Conservation (phyloP, 306 rosid species). For the Vicia faba region DNA sequence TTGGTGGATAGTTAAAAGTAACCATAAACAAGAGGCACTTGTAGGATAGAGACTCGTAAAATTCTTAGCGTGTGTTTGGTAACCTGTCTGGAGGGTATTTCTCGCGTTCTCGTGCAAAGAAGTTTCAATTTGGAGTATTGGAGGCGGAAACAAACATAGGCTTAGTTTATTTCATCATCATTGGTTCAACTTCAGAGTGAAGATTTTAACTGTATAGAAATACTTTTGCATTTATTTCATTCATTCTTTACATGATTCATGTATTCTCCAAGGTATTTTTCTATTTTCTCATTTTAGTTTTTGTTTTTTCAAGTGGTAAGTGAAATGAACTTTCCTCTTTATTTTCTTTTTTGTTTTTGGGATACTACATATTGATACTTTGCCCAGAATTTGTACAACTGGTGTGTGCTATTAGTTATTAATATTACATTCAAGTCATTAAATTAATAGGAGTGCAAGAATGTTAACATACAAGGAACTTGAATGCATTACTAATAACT, state of each 20-base stretch:
- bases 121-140: no score
- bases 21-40: constrained; percentile 50
- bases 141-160: no score
- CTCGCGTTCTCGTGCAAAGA: no score
- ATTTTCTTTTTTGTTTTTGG: not conserved
- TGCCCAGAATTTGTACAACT: constrained; percentile 38
- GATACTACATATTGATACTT: constrained; percentile 24
- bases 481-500: no score
- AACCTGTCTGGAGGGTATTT: no score
- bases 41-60: constrained; percentile 40
- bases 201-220: constrained; percentile 52
- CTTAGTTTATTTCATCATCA: no score
- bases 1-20: constrained; percentile 60
- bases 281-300: constrained; percentile 47
- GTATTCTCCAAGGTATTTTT: constrained; percentile 43
- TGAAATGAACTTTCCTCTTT: constrained; percentile 18
- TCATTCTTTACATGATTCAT: constrained; percentile 67
- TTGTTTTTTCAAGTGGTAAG: constrained; percentile 41
- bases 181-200: constrained; percentile 33
- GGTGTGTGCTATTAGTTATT: no score
- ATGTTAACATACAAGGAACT: no score
- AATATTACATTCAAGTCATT: no score
- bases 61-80: no score
- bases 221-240: constrained; percentile 58
- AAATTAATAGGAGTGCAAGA: no score